phyloP scores from a whole-genome alignment of 768 basidiomycete species.

The Solioccasus polychromus region DNA sequence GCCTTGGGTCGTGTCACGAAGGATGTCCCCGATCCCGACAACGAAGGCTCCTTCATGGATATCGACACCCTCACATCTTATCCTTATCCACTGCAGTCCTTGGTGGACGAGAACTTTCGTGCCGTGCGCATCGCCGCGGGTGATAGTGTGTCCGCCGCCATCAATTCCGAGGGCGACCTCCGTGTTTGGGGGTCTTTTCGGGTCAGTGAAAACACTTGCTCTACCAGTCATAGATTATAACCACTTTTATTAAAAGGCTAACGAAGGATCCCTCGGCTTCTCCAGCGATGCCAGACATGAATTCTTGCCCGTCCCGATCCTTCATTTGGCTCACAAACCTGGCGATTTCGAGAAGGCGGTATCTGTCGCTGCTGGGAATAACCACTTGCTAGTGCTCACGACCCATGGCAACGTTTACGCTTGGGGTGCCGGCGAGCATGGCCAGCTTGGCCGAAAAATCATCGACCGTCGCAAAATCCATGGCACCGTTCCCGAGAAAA shows the following conservation, averaged over 20 bases:
- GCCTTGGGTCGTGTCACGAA: conserved; percentile 79
- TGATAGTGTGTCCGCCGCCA: conserved; percentile 84
- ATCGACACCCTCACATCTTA: conserved; percentile 48
- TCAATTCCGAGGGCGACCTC: conserved; percentile 76
- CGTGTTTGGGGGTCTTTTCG: conserved; percentile 90
- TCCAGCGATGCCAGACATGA: conserved; percentile 64
- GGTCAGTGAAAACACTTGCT: conserved; percentile 43
- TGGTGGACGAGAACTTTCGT: conserved; percentile 78
- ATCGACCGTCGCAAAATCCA: conserved; percentile 85
- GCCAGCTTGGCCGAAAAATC: conserved; percentile 88
- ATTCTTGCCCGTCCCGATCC: conserved; percentile 57
- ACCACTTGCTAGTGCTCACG: conserved; percentile 88
- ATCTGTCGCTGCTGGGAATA: conserved; percentile 76
- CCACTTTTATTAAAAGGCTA: conserved; percentile 42
- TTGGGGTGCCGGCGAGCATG: conserved; percentile 89
- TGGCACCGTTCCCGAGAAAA: conserved; percentile 84
- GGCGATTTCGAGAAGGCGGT: conserved; percentile 70
- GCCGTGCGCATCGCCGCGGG: conserved; percentile 82
- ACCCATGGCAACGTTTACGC: conserved; percentile 84
- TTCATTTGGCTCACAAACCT: conserved; percentile 57
- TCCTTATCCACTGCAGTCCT: conserved; percentile 64
- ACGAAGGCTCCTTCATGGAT: conserved; percentile 56
- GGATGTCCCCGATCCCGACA: conserved; percentile 54
- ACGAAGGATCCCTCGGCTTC: conserved; percentile 85
- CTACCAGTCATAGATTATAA: background rate